Percentiles rank a stretch among this genome's conserved stretches.
These are phyloP conservation scores for Hibiscus tridactylites DNA, from an alignment of 345 rosid genomes.

Conservation along the genomic window DNA sequence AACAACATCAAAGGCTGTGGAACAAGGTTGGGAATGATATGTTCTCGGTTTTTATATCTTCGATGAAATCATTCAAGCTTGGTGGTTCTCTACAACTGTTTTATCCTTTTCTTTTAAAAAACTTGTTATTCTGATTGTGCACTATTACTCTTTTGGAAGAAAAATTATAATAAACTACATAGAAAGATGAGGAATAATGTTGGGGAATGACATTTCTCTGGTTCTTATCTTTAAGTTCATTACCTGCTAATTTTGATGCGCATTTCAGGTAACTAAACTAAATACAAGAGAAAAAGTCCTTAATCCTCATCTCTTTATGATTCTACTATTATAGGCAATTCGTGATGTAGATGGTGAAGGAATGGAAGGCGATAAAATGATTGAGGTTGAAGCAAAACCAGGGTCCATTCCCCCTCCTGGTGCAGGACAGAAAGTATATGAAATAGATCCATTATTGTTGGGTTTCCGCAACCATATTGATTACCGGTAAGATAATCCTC, in stretches of 20 bases:
- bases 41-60: background rate
- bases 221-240: background rate
- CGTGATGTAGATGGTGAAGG: constrained; percentile 24
- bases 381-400: constrained; percentile 31
- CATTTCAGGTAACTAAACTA: background rate
- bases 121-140: background rate
- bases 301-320: background rate
- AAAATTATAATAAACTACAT: background rate
- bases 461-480: constrained; percentile 65
- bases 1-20: background rate
- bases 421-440: constrained; percentile 64
- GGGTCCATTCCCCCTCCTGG: constrained; percentile 64
- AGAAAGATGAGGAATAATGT: background rate
- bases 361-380: constrained; percentile 34
- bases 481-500: constrained; percentile 46
- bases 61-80: background rate
- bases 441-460: constrained; percentile 63
- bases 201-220: background rate
- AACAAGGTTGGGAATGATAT: background rate
- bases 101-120: background rate
- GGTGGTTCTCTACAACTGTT: background rate
- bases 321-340: constrained; percentile 24
- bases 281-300: background rate
- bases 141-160: background rate
- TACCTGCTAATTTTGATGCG: background rate